These are phyloP conservation scores for Termitomyces bulborhizus DNA, from an alignment of 768 basidiomycete species.

Conservation along the genomic window DNA sequence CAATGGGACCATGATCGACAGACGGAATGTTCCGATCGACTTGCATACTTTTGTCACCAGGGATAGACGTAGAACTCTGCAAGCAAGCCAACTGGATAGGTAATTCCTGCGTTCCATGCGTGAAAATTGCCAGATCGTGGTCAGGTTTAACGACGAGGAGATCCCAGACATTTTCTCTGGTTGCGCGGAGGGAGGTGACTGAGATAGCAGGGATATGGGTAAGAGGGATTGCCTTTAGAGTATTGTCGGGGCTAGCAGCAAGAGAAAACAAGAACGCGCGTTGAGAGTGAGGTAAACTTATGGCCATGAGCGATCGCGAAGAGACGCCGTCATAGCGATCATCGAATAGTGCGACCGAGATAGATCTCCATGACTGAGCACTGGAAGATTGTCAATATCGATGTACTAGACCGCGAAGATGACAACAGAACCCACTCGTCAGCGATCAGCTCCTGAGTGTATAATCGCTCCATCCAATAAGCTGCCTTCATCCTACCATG, in stretches of 20 bases:
- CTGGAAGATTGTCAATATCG: conserved; percentile 20
- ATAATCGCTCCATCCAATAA: conserved; percentile 67
- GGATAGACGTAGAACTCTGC: conserved; percentile 5
- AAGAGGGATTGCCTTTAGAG: conserved; percentile 33
- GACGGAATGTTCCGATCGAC: conserved; percentile 12
- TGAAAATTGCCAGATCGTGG: conserved; percentile 49
- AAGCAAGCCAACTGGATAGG: conserved; percentile 26
- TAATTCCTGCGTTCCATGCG: conserved; percentile 47
- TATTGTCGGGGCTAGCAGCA: conserved; percentile 32
- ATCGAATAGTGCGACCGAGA: conserved; percentile 61
- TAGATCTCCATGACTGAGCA: conserved; percentile 34
- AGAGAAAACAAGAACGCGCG: conserved; percentile 43
- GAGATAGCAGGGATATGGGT: conserved; percentile 39
- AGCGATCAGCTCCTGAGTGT: conserved; percentile 38
- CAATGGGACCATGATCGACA: conserved; percentile 28
- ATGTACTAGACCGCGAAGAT: conserved; percentile 1
- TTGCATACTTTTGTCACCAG: conserved; percentile 17
- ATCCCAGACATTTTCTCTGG: conserved; percentile 61
- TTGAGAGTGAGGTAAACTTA: conserved; percentile 46
- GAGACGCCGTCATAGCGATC: conserved; percentile 52
- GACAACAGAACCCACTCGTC: conserved; percentile 40
- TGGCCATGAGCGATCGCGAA: conserved; percentile 46
- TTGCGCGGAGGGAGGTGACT: conserved; percentile 52
- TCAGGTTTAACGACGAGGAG: conserved; percentile 59
- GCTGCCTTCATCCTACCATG: conserved; percentile 64